Evolutionary conservation across 2,329 filamentous ascomycete genomes (phyloP), one percentile per base, ranked within the genome.

Genomic region (Trichoderma hamatum): DNA sequence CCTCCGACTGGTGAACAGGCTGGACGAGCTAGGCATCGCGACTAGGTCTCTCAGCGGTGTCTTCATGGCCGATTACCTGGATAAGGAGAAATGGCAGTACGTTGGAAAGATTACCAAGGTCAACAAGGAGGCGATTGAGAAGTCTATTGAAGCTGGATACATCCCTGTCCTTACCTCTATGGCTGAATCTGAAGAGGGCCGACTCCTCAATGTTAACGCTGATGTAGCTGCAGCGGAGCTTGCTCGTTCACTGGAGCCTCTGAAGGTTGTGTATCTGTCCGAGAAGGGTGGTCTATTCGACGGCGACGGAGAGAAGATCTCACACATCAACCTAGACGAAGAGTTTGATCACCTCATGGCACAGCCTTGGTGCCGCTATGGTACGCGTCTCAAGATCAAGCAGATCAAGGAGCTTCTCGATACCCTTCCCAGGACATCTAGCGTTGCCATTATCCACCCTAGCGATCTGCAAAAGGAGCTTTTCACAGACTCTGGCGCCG

Each of bases 201-300:
- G 95, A 80, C 90, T 98, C 63, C 86, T 99, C 72, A 99, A 99
- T 77, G 96, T 99, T 79, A 99, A 99, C 77, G 96, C 96, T 43
- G 96, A 99, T 80, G 95, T 98, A 71, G 95, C 95, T 39, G 96
- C 96, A 34, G 94, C 94, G 72, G 95, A 97, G 82, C 85, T 99
- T 71, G 95, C 96, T 28, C 90, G 93, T 70, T 89, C 92, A 69
- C 84, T 99, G 67, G 91, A 98, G 81, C 96, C 96, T 32, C 84
- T 98, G 76, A 99, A 99, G 89, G 95, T 98, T 71, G 94, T 99
- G 70, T 99, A 97, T 79, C 86, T 99, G 21, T 96, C 94, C 5
- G 96, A 99, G 83, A 98, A 98, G 86, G 96, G 96, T 63, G 96
- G 95, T 9, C 83, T 99, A 39, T 97, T 97, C 82, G 93, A 98